These are phyloP conservation scores for Vigna trinervia DNA, from an alignment of 306 rosid species.

Conservation along the genomic window DNA sequence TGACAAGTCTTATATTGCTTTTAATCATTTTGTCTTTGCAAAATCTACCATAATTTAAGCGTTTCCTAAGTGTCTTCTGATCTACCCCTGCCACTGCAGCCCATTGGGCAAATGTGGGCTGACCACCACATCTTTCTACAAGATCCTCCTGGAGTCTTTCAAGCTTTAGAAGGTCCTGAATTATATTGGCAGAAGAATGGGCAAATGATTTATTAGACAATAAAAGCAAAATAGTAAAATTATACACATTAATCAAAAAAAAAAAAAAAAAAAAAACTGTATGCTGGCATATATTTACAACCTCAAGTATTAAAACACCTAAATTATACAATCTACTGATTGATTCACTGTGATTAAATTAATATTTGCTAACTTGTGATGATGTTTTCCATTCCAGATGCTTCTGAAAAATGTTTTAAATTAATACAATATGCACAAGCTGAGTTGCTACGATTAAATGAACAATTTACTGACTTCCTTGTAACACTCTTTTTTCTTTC, in stretches of 20 bases:
- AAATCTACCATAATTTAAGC: slow-evolving; percentile 69
- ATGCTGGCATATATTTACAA: background rate
- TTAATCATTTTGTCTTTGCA: slow-evolving; percentile 97
- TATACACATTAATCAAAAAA: slow-evolving; percentile 23
- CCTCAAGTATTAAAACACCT: background rate
- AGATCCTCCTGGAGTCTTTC: slow-evolving; percentile 87
- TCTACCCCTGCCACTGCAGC: slow-evolving; percentile 94
- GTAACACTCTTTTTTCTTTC: background rate
- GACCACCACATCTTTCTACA: slow-evolving; percentile 68
- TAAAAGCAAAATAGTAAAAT: slow-evolving; percentile 19
- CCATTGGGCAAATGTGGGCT: slow-evolving; percentile 88
- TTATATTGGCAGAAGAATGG: slow-evolving; percentile 41
- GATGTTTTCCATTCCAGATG: background rate
- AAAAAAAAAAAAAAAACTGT: slow-evolving; percentile 14
- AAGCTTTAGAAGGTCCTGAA: slow-evolving; percentile 83
- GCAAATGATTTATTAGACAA: slow-evolving; percentile 45
- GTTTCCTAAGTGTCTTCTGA: slow-evolving; percentile 77
- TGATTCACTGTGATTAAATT: slow-evolving; percentile 10
- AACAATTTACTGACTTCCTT: slow-evolving; percentile 15
- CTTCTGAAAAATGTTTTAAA: background rate
- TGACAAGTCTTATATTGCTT: slow-evolving; percentile 92
- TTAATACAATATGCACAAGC: slow-evolving; percentile 16
- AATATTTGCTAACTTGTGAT: background rate
- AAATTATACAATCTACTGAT: background rate
- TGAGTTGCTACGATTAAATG: slow-evolving; percentile 22